Conservation (phyloP, 1,284 basidiomycete genomes). For the Xerocomus amazonicus region DNA sequence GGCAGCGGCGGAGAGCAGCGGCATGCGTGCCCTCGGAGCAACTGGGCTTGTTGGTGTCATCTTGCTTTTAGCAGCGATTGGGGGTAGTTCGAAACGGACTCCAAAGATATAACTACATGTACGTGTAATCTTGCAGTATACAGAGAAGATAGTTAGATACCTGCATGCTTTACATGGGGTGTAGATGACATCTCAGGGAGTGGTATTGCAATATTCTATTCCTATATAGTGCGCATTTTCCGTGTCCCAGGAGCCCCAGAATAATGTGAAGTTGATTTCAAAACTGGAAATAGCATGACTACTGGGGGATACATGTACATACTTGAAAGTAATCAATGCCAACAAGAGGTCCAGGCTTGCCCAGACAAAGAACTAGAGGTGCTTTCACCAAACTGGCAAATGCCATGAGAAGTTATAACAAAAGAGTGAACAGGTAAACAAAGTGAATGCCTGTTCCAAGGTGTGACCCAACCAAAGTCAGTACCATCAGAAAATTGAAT, state of each 20-base stretch:
- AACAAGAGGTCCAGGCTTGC: neutral
- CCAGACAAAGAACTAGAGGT: neutral
- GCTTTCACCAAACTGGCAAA: neutral
- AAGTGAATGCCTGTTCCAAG: neutral
- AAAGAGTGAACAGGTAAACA: neutral
- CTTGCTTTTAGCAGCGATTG: conserved; percentile 22
- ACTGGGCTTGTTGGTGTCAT: conserved; percentile 29
- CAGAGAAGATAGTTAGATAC: too few relatives aligned
- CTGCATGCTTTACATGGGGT: too few relatives aligned
- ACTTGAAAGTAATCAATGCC: neutral
- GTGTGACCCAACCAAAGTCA: neutral
- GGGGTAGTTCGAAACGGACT: conserved; percentile 12
- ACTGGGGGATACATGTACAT: too few relatives aligned
- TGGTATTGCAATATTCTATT: too few relatives aligned
- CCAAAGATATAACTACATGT: conserved; percentile 7
- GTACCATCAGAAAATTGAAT: too few relatives aligned
- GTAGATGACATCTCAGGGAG: too few relatives aligned
- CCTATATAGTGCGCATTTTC: too few relatives aligned
- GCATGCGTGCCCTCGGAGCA: conserved; percentile 29
- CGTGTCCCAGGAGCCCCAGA: too few relatives aligned
- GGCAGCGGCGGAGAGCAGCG: conserved; percentile 22
- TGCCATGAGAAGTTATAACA: neutral
- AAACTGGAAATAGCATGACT: too few relatives aligned
- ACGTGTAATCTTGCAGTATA: neutral
- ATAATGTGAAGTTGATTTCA: too few relatives aligned